phyloP scores from a whole-genome alignment of 768 basidiomycete genomes.

The Wakefieldia striispora region DNA sequence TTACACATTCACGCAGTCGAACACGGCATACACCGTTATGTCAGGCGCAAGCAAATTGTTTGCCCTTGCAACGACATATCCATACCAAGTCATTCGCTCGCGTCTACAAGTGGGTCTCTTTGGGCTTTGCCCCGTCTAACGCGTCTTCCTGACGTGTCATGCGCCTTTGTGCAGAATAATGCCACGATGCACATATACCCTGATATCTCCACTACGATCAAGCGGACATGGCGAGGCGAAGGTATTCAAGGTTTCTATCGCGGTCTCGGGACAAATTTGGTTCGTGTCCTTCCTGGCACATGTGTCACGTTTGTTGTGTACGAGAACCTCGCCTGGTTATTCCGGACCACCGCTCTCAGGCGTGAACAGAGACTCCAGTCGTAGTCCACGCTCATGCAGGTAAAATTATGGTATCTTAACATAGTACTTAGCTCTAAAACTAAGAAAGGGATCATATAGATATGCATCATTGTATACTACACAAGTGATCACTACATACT shows the following conservation, averaged over 20 bases:
- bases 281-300: constrained; percentile 94
- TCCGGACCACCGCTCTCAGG: constrained; percentile 62
- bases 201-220: constrained; percentile 77
- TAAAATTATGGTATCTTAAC: constrained; percentile 6
- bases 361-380: background rate
- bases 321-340: constrained; percentile 84
- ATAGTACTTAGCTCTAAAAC: background rate
- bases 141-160: background rate
- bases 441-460: constrained; percentile 1
- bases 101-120: constrained; percentile 71
- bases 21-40: constrained; percentile 87
- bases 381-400: background rate
- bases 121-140: background rate
- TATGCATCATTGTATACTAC: constrained; percentile 8
- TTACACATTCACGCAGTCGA: constrained; percentile 55
- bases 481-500: background rate
- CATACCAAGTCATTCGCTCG: constrained; percentile 95
- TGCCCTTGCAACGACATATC: constrained; percentile 85
- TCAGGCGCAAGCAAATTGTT: constrained; percentile 87
- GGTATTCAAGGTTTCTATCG: constrained; percentile 89
- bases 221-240: constrained; percentile 78
- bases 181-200: constrained; percentile 69
- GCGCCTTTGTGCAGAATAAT: constrained; percentile 49
- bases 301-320: constrained; percentile 99
- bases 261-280: constrained; percentile 89